Conservation (phyloP, 805 yeast species). For the Candida corydali region DNA sequence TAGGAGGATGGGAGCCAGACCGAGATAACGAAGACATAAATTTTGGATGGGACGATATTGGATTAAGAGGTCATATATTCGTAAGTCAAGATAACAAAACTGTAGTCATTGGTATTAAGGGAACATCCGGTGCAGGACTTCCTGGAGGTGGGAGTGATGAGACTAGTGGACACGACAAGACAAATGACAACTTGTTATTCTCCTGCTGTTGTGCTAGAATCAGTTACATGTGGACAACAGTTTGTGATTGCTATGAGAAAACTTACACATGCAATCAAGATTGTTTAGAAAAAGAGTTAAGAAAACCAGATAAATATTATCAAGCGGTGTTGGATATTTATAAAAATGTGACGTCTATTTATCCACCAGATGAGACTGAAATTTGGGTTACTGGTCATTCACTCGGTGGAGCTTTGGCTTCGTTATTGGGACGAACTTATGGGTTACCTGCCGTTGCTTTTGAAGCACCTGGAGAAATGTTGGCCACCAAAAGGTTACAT, state of each 20-base stretch:
- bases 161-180: constrained; percentile 75
- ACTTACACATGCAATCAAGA: constrained; percentile 85
- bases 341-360: constrained; percentile 59
- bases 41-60: constrained; percentile 85
- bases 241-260: constrained; percentile 85
- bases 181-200: constrained; percentile 83
- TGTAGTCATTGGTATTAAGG: constrained; percentile 81
- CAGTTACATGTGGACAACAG: constrained; percentile 88
- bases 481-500: constrained; percentile 81
- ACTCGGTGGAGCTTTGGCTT: constrained; percentile 82
- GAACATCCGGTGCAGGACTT: constrained; percentile 78
- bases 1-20: constrained; percentile 55
- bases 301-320: constrained; percentile 76
- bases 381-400: constrained; percentile 97
- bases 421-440: constrained; percentile 79
- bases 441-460: constrained; percentile 88
- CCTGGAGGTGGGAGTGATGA: constrained; percentile 51
- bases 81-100: constrained; percentile 51
- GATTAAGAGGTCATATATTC: constrained; percentile 89
- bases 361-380: constrained; percentile 57
- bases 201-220: constrained; percentile 96
- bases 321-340: constrained; percentile 75
- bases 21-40: constrained; percentile 48
- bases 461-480: constrained; percentile 88
- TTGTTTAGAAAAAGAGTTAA: constrained; percentile 75